phyloP scores from a whole-genome alignment of 257 asterid genomes.

The Ajuga chamaepitys region DNA sequence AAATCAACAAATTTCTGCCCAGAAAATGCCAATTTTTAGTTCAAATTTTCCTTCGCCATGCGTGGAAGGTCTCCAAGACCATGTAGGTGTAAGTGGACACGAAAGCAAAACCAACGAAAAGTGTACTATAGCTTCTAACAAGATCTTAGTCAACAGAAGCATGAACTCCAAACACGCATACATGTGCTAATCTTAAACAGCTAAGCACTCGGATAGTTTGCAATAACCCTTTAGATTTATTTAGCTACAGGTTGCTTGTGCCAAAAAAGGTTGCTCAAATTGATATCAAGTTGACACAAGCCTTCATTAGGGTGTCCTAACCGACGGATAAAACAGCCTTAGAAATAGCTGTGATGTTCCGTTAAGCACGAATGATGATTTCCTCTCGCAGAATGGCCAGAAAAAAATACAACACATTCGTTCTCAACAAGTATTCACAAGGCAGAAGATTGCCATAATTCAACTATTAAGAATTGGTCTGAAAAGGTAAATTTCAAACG shows the following conservation, averaged over 20 bases:
- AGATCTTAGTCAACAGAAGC: not conserved
- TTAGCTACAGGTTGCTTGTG: too few species aligned
- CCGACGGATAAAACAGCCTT: not conserved
- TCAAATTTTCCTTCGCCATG: not conserved
- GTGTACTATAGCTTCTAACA: not conserved
- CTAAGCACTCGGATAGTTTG: too few species aligned
- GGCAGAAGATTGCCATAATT: not conserved
- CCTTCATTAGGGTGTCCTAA: not conserved
- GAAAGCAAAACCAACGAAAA: not conserved
- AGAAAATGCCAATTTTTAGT: not conserved
- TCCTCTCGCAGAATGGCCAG: not conserved
- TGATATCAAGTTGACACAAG: not conserved
- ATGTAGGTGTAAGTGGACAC: not conserved
- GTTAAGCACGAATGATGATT: not conserved
- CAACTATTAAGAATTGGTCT: slow-evolving; percentile 5
- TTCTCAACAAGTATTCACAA: not conserved
- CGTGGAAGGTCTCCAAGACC: not conserved
- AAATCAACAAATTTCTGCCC: not conserved
- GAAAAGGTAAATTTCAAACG: not conserved
- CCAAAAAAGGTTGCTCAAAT: not conserved
- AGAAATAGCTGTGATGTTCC: not conserved
- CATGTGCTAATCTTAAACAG: not conserved
- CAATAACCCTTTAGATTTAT: too few species aligned
- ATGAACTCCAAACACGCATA: not conserved
- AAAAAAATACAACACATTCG: not conserved